These are phyloP conservation scores for Plectosphaerella sp. DNA, from an alignment of 2,329 filamentous ascomycete species.

Conservation along the genomic window DNA sequence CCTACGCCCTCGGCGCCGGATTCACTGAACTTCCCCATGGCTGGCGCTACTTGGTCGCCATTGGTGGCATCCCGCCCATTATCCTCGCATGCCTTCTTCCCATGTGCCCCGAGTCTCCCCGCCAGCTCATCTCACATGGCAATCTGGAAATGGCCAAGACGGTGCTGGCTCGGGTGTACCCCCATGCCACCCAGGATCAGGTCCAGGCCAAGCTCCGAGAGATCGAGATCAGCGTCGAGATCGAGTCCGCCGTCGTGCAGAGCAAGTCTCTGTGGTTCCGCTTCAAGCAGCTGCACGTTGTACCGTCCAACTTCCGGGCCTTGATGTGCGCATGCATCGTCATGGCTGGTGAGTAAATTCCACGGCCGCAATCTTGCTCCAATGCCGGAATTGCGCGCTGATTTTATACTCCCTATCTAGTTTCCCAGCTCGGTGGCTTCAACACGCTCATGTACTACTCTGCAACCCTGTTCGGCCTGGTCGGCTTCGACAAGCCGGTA, in stretches of 20 bases:
- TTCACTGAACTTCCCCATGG: constrained; percentile 35
- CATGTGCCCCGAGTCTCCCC: constrained; percentile 44
- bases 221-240: constrained; percentile 33
- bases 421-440: constrained; percentile 43
- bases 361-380: too few species aligned
- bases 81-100: constrained; percentile 36
- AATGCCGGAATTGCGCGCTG: not conserved
- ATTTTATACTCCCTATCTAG: not conserved
- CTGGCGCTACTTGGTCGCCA: constrained; percentile 47
- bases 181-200: constrained; percentile 34
- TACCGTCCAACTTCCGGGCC: constrained; percentile 37
- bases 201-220: constrained; percentile 37
- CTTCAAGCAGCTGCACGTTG: constrained; percentile 41
- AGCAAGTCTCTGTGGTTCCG: constrained; percentile 35
- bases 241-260: constrained; percentile 27
- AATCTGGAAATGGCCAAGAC: constrained; percentile 31
- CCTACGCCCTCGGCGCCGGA: constrained; percentile 34
- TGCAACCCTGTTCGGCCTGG: constrained; percentile 33
- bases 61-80: constrained; percentile 42
- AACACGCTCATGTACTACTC: constrained; percentile 19
- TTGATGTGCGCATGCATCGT: constrained; percentile 40
- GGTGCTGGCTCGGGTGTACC: constrained; percentile 36
- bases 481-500: constrained; percentile 44
- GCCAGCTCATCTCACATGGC: constrained; percentile 38
- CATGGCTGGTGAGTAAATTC: constrained; percentile 33